These are phyloP conservation scores for Alternaria metachromatica DNA, from an alignment of 2,329 filamentous ascomycete genomes.

Conservation along the genomic window DNA sequence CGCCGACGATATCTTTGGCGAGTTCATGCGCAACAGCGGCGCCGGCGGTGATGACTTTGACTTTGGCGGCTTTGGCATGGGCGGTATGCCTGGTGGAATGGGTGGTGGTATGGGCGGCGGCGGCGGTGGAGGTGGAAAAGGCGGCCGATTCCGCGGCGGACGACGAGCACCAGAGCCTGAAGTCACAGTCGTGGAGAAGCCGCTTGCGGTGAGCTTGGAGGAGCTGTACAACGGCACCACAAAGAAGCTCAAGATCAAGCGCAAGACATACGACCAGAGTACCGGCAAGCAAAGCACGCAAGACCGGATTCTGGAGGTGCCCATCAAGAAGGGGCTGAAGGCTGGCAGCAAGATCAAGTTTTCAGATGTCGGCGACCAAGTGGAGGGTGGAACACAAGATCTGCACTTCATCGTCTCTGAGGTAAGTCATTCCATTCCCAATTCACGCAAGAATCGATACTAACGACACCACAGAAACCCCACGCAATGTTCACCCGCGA, in stretches of 20 bases:
- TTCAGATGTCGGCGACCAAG: constrained; percentile 94
- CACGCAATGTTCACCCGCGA: constrained; percentile 85
- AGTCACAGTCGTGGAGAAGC: constrained; percentile 87
- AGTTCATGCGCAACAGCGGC: constrained; percentile 73
- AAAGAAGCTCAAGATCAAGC: constrained; percentile 98
- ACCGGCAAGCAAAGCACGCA: constrained; percentile 83
- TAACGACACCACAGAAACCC: constrained; percentile 68
- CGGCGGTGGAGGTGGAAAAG: constrained; percentile 52
- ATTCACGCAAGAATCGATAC: constrained; percentile 12
- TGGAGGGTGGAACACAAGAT: constrained; percentile 94
- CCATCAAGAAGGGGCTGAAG: constrained; percentile 94
- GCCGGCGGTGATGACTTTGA: constrained; percentile 63
- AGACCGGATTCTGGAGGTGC: constrained; percentile 90
- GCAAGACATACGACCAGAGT: constrained; percentile 86
- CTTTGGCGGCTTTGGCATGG: constrained; percentile 50
- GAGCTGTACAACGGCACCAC: constrained; percentile 85
- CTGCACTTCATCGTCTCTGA: constrained; percentile 94
- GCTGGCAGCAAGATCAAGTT: constrained; percentile 99
- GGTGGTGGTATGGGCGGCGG: constrained; percentile 57
- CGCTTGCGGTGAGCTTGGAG: constrained; percentile 80
- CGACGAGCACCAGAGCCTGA: constrained; percentile 71
- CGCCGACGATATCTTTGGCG: constrained; percentile 82
- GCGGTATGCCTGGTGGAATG: constrained; percentile 42
- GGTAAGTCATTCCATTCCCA: constrained; percentile 63
- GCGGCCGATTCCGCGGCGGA: constrained; percentile 47